Conservation (phyloP, 306 rosid species). For the Vachellia collinsii region DNA sequence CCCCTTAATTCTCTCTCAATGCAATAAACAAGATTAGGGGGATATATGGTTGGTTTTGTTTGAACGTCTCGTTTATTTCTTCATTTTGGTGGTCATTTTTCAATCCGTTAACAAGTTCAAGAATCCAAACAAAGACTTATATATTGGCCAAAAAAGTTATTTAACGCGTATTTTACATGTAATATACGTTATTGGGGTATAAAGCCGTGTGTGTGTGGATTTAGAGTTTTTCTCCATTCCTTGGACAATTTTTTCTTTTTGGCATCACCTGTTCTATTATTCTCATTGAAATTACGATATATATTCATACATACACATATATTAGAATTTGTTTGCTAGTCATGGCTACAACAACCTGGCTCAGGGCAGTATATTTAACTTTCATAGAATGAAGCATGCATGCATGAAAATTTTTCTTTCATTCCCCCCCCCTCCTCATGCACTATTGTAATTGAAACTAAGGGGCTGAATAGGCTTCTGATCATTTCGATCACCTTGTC, state of each 20-base stretch:
- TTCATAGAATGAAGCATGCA: background rate
- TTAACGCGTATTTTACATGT: too few species aligned
- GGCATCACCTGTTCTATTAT: too few species aligned
- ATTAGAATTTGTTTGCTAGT: too few species aligned
- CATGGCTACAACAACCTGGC: background rate
- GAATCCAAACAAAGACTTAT: background rate
- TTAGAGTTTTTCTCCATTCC: too few species aligned
- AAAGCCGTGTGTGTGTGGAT: too few species aligned
- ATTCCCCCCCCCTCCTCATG: background rate
- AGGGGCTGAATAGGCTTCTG: background rate
- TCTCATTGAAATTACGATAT: too few species aligned
- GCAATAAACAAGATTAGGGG: background rate
- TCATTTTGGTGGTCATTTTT: background rate
- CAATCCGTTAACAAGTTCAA: background rate
- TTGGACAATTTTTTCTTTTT: too few species aligned
- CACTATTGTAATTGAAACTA: background rate
- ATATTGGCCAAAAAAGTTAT: too few species aligned
- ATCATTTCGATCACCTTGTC: conserved; percentile 12
- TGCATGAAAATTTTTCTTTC: background rate
- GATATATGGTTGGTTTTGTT: background rate
- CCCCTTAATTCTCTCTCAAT: too few species aligned
- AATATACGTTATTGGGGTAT: too few species aligned
- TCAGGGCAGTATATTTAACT: background rate
- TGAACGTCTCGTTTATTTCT: background rate
- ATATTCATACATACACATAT: too few species aligned